These are phyloP conservation scores for Candida chilensis DNA, from an alignment of 805 yeast species.

Conservation along the genomic window DNA sequence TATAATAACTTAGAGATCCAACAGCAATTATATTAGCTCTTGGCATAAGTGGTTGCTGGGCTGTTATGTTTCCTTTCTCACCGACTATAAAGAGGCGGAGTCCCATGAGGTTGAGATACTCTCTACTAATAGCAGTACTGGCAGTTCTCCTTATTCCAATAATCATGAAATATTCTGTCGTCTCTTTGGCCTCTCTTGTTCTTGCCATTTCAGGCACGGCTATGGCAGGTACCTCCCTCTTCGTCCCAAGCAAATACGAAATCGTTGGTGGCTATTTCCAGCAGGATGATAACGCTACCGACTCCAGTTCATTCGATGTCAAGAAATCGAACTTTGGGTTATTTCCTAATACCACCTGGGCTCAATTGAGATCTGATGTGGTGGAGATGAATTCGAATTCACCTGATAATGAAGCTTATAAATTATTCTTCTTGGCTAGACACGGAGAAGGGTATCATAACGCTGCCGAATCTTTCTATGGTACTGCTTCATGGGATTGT, in stretches of 20 bases:
- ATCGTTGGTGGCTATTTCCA: slow-evolving; percentile 31
- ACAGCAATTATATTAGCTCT: too few species aligned
- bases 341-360: slow-evolving; percentile 18
- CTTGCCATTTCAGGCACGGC: too few species aligned
- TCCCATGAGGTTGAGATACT: too few species aligned
- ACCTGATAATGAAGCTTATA: slow-evolving; percentile 21
- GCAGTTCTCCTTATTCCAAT: too few species aligned
- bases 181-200: too few species aligned
- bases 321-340: slow-evolving; percentile 34
- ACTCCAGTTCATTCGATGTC: slow-evolving; percentile 30
- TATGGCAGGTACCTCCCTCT: too few species aligned
- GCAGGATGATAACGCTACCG: slow-evolving; percentile 31
- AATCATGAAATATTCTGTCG: too few species aligned
- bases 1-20: too few species aligned
- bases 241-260: slow-evolving; percentile 37
- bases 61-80: too few species aligned
- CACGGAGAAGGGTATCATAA: slow-evolving; percentile 51
- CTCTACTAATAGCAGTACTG: too few species aligned
- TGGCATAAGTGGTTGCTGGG: too few species aligned
- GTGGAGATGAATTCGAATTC: slow-evolving; percentile 21
- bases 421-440: slow-evolving; percentile 37
- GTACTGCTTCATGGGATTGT: slow-evolving; percentile 34
- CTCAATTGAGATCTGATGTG: slow-evolving; percentile 14
- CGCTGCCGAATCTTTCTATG: slow-evolving; percentile 33
- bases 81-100: too few species aligned